Evolutionary conservation across 805 yeast genomes (phyloP).

Genomic region (Candida nemodendra): DNA sequence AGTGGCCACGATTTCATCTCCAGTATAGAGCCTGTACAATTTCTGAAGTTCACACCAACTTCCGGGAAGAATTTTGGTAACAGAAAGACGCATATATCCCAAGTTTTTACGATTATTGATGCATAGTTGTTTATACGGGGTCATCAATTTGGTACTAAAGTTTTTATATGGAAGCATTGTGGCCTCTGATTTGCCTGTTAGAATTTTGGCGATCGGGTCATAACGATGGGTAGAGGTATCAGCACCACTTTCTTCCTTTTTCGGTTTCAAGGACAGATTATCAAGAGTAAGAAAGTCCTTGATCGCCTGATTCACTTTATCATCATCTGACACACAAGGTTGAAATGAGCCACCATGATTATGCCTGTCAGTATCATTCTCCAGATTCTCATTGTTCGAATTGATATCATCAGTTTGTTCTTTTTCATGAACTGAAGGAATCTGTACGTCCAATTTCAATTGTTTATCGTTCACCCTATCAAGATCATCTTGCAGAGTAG

Average conservation of each 20-base stretch:
- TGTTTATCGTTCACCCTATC: conserved; percentile 11
- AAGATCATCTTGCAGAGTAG: conserved; percentile 12
- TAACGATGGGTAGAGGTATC: conserved; percentile 2
- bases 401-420: neutral
- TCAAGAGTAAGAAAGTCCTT: neutral
- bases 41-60: conserved; percentile 69
- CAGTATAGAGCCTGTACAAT: conserved; percentile 50
- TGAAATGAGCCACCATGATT: too few relatives aligned
- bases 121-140: conserved; percentile 22
- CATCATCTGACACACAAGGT: neutral
- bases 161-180: conserved; percentile 19
- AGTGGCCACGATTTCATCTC: conserved; percentile 32
- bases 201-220: conserved; percentile 2
- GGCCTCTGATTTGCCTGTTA: conserved; percentile 1
- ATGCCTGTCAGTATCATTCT: neutral
- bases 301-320: conserved; percentile 1
- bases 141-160: conserved; percentile 14
- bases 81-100: conserved; percentile 44
- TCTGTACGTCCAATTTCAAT: conserved; percentile 8
- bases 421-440: neutral
- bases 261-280: neutral
- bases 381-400: neutral
- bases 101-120: conserved; percentile 5
- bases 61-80: conserved; percentile 56
- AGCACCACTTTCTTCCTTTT: neutral